Base-by-base conservation (phyloP, 345 rosid genomes). In the Rhizophora mangle region DNA sequence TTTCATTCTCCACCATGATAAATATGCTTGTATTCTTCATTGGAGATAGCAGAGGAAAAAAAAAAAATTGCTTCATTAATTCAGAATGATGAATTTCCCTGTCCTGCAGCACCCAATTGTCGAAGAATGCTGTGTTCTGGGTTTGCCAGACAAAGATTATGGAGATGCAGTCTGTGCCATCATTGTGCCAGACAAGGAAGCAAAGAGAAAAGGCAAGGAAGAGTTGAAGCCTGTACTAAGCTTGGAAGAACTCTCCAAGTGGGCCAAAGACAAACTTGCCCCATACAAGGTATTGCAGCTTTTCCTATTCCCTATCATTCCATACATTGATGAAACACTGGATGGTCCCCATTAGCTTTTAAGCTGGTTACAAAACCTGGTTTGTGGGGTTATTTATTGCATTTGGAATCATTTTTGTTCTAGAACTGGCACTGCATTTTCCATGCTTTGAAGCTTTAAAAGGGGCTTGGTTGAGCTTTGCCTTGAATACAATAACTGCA, bases 191-290 rank as follows among this genome's bases (percentile, higher is more conserved):
- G 86, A 82, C 9, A 81, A 65, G 29, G 87, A 79, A 68, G 72
- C 74, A 43, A 87, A 84, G 85, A 82, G 65, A 73, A 83, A 77
- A 68, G 67, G 64, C 26, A 85, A 73, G 36, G 76, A 84, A 26
- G 84, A 86, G 53, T 78, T 73, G 27, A 84, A 80, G 72, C 85
- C 89, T 64, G 81, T 85, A 22, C 64, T 95, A 57, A 88, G 84
- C 76, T 82, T 92, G 87, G 87, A 86, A 74, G 92, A 90, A 82
- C 94, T 92, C 8, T 56, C 87, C 59, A 62, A 79, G 62, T 90
- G 91, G 96, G 98, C 99, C 27, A 90, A 92, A 83, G 96, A 89
- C 67, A 95, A 85, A 79, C 96, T 95, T 66, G 96, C 99, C 29
- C 96, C 99, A n/a, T 92, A 92, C 88, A 95, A 95, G 98, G 99